Conservation (phyloP, 164 flowering plant genomes). For the Aristolochia fimbriata region DNA sequence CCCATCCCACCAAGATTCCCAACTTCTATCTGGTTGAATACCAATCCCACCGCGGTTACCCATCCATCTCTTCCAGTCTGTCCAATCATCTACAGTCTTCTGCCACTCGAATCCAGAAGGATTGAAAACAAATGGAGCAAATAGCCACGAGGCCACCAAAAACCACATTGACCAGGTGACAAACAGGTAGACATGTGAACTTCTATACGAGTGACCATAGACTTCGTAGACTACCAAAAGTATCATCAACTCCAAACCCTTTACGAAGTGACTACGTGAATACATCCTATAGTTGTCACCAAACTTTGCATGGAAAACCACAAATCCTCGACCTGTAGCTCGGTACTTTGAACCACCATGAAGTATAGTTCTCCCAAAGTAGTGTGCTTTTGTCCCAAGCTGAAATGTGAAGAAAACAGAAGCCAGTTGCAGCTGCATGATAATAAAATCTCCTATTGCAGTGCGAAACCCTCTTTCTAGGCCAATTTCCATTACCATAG, state of each 20-base stretch:
- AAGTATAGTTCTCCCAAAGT: conserved; percentile 84
- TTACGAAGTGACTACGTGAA: conserved; percentile 94
- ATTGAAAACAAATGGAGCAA: conserved; percentile 93
- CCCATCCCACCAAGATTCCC: conserved; percentile 98
- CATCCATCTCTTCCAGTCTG: conserved; percentile 99
- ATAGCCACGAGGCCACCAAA: conserved; percentile 88
- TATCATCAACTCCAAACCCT: conserved; percentile 75
- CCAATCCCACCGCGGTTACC: conserved; percentile 98
- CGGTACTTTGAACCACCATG: conserved; percentile 97
- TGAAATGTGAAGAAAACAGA: conserved; percentile 97
- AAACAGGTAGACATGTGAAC: conserved; percentile 61
- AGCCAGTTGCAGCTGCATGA: conserved; percentile 96
- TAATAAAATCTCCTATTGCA: conserved; percentile 77
- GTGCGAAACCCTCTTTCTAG: conserved; percentile 89
- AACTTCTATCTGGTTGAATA: conserved; percentile 65
- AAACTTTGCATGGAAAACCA: conserved; percentile 88
- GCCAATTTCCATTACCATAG: conserved; percentile 98
- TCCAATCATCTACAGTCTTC: conserved; percentile 97
- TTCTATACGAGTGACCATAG: conserved; percentile 68
- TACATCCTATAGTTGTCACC: conserved; percentile 86
- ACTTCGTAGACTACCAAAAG: conserved; percentile 63
- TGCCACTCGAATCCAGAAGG: conserved; percentile 99
- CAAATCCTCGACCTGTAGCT: conserved; percentile 94
- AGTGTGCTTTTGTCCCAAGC: conserved; percentile 94
- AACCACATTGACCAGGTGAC: conserved; percentile 96